Percentiles rank a stretch among this genome's conserved stretches.
phyloP scores from a whole-genome alignment of 2,329 filamentous ascomycete genomes.

The Didymellaceae sp. region DNA sequence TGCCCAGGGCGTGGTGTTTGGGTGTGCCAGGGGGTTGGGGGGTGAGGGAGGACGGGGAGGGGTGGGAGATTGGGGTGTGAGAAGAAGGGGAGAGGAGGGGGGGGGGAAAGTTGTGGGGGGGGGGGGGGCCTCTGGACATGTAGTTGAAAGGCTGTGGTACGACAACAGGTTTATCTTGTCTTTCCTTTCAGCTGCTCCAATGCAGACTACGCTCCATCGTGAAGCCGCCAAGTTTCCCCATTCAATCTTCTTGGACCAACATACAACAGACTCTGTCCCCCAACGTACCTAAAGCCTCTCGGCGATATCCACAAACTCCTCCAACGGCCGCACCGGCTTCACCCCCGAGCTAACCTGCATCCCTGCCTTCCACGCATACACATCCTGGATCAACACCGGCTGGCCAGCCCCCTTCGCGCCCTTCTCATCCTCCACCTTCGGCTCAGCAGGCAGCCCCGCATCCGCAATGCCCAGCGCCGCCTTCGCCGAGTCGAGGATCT shows the following conservation, averaged over 20 bases:
- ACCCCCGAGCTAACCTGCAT: conserved; percentile 76
- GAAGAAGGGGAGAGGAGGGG: neutral
- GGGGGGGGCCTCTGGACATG: neutral
- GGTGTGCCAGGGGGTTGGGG: conserved; percentile 3
- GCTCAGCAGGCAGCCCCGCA: conserved; percentile 47
- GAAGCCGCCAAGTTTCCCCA: neutral
- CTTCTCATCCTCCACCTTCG: conserved; percentile 47
- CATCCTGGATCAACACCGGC: conserved; percentile 74
- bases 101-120: neutral
- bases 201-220: too few species aligned
- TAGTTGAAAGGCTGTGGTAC: too few species aligned
- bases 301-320: conserved; percentile 77
- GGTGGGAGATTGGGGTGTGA: neutral
- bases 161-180: too few species aligned
- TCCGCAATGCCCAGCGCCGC: conserved; percentile 53
- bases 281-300: conserved; percentile 24
- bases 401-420: conserved; percentile 33
- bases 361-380: conserved; percentile 79
- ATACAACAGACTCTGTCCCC: neutral
- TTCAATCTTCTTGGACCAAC: neutral
- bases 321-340: conserved; percentile 74
- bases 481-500: conserved; percentile 58
- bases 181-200: too few species aligned
- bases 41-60: neutral
- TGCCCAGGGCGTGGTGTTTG: conserved; percentile 33